These are phyloP conservation scores for Pseudisothecium myosuroides DNA, from an alignment of 225 moss, liverwort and hornwort species.

Conservation along the genomic window DNA sequence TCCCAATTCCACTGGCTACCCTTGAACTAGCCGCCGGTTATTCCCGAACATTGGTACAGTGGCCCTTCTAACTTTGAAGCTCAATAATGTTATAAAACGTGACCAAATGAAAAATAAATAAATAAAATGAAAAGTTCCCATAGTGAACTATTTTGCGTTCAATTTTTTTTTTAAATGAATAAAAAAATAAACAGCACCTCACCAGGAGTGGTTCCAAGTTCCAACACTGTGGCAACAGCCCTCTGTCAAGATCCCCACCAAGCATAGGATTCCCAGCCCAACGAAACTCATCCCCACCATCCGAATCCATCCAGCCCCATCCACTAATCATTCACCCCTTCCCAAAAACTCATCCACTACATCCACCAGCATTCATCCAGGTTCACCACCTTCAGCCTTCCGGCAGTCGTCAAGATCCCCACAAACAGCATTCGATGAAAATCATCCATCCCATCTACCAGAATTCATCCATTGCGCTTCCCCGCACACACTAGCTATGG, in stretches of 20 bases:
- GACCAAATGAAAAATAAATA: not conserved
- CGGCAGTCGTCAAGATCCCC: not conserved
- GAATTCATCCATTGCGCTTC: not conserved
- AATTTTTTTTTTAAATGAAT: not conserved
- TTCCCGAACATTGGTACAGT: not conserved
- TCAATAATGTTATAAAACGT: not conserved
- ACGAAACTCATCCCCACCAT: not conserved
- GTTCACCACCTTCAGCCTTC: not conserved
- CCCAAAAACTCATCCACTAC: not conserved
- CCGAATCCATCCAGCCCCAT: not conserved
- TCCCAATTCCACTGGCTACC: too few species aligned
- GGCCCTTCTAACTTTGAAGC: not conserved
- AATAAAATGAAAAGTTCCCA: not conserved
- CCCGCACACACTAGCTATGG: not conserved
- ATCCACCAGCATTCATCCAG: not conserved
- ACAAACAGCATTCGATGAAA: not conserved
- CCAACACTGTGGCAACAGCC: not conserved
- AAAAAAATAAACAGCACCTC: not conserved
- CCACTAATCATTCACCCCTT: not conserved
- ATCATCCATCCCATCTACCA: not conserved
- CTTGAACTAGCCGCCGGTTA: too few species aligned
- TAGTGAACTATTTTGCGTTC: not conserved
- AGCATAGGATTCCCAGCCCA: not conserved
- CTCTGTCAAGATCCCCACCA: not conserved
- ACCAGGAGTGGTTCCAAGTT: slow-evolving; percentile 2